phyloP scores from a whole-genome alignment of 768 basidiomycete species.

The Rhizopogon roseolus region DNA sequence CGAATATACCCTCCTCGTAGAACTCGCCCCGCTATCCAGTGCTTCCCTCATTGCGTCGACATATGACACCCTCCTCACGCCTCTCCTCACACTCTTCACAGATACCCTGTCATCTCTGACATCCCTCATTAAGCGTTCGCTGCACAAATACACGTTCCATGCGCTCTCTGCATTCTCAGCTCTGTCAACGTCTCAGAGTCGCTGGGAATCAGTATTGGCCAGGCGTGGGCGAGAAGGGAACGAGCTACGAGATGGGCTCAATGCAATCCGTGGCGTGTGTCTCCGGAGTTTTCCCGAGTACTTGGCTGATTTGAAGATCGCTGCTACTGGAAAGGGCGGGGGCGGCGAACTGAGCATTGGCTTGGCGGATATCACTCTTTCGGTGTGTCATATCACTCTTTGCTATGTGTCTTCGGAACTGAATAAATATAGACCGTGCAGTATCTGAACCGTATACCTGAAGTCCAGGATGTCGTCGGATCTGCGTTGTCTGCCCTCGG shows the following conservation, averaged over 20 bases:
- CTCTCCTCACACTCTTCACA: slow-evolving; percentile 62
- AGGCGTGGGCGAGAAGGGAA: slow-evolving; percentile 53
- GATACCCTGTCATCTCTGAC: slow-evolving; percentile 60
- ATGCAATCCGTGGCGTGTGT: slow-evolving; percentile 61
- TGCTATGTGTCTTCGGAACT: neutral
- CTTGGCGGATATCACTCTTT: slow-evolving; percentile 54
- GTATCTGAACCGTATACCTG: slow-evolving; percentile 67
- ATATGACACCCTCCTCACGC: slow-evolving; percentile 56
- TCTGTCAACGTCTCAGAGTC: slow-evolving; percentile 48
- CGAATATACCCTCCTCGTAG: slow-evolving; percentile 61
- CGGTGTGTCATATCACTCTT: slow-evolving; percentile 28
- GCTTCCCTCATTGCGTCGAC: slow-evolving; percentile 49
- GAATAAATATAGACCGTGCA: slow-evolving; percentile 49
- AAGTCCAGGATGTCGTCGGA: slow-evolving; percentile 63
- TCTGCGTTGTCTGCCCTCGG: slow-evolving; percentile 67
- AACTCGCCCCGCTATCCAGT: slow-evolving; percentile 57
- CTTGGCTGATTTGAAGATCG: slow-evolving; percentile 71
- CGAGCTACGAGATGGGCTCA: slow-evolving; percentile 68
- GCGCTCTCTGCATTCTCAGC: slow-evolving; percentile 67
- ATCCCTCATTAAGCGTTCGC: slow-evolving; percentile 64
- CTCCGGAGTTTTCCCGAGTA: slow-evolving; percentile 83
- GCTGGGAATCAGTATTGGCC: slow-evolving; percentile 64
- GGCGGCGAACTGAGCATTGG: slow-evolving; percentile 60
- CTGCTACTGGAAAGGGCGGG: slow-evolving; percentile 41
- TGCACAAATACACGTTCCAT: slow-evolving; percentile 79